A percentile compares a stretch with the other conserved stretches of the same genome.
These are phyloP conservation scores for Tricholoma saponaceum DNA, from an alignment of 768 basidiomycete species.

Conservation along the genomic window DNA sequence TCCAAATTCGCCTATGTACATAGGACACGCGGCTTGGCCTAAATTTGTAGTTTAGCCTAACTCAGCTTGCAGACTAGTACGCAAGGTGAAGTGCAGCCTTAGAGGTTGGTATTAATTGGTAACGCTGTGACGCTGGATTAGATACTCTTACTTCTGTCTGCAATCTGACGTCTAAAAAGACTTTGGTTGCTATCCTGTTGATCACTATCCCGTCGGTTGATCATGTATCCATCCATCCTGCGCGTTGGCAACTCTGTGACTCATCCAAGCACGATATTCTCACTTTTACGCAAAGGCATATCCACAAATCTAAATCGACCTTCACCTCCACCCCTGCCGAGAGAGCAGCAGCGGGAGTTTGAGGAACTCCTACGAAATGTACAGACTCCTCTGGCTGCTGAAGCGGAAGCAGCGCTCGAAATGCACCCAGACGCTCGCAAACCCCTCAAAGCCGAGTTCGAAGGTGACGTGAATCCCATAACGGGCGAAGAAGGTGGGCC, in stretches of 20 bases:
- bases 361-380: slow-evolving; percentile 74
- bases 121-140: too few species aligned
- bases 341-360: slow-evolving; percentile 77
- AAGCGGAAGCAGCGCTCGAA: slow-evolving; percentile 38
- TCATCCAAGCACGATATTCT: background rate
- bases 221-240: background rate
- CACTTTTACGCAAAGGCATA: slow-evolving; percentile 16
- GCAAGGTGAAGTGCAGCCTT: too few species aligned
- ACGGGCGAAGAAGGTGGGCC: slow-evolving; percentile 89
- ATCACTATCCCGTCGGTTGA: too few species aligned
- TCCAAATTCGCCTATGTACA: too few species aligned
- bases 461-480: slow-evolving; percentile 73
- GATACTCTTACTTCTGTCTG: too few species aligned
- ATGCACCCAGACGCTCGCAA: slow-evolving; percentile 68
- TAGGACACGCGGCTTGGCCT: too few species aligned
- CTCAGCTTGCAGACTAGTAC: too few species aligned
- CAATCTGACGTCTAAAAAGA: too few species aligned
- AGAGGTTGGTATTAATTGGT: too few species aligned
- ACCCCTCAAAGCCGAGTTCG: slow-evolving; percentile 62
- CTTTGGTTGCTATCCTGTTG: too few species aligned
- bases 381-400: slow-evolving; percentile 38
- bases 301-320: slow-evolving; percentile 49
- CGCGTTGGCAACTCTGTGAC: background rate
- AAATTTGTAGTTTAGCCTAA: too few species aligned
- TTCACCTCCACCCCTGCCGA: slow-evolving; percentile 71